phyloP scores from a whole-genome alignment of 345 rosid genomes.

The Balakata baccata region DNA sequence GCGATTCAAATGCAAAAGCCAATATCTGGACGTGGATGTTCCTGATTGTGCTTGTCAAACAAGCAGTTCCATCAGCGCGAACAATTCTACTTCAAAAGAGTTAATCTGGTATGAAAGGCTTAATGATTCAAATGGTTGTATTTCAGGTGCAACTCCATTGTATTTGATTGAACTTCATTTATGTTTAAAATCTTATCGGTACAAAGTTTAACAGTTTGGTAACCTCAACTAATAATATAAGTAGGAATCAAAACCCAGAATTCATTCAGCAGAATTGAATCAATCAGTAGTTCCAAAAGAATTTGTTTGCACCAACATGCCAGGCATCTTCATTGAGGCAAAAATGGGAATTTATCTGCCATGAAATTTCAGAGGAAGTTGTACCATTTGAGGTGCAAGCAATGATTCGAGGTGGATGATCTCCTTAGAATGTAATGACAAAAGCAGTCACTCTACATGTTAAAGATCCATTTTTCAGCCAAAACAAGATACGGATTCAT shows the following conservation, averaged over 20 bases:
- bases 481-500: background rate
- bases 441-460: background rate
- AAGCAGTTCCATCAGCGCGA: slow-evolving; percentile 23
- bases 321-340: background rate
- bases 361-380: background rate
- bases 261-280: background rate
- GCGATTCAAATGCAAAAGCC: slow-evolving; percentile 57
- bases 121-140: background rate
- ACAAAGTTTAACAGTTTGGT: background rate
- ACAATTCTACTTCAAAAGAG: slow-evolving; percentile 41
- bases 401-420: background rate
- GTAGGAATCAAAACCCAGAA: background rate
- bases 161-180: background rate
- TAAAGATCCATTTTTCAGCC: background rate
- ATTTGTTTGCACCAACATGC: background rate
- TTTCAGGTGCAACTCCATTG: slow-evolving; percentile 7
- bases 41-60: slow-evolving; percentile 27
- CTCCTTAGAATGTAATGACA: background rate
- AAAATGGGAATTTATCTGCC: background rate
- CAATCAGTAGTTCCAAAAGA: no score
- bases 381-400: background rate
- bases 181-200: background rate
- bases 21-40: slow-evolving; percentile 26
- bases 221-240: background rate
- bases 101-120: slow-evolving; percentile 58